Percentiles rank a stretch among this genome's conserved stretches.
Evolutionary conservation across 1,139 yeast genomes (phyloP).

Genomic region (Taphrina wiesneri): DNA sequence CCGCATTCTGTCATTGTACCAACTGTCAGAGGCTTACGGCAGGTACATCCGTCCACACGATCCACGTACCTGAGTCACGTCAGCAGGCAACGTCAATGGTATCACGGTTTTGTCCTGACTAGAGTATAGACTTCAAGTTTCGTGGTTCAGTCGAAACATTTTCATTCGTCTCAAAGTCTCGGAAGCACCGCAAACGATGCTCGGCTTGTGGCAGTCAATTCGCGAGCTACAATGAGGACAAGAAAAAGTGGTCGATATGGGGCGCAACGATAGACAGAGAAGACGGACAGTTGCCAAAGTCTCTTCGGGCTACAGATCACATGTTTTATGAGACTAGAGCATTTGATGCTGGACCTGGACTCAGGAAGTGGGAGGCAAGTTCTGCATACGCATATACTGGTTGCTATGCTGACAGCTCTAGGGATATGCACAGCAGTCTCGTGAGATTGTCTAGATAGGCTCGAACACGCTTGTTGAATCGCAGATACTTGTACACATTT

Average conservation of each 20-base stretch:
- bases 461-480: neutral
- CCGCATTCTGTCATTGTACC: conserved; percentile 28
- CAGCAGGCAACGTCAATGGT: neutral
- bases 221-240: conserved; percentile 20
- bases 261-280: conserved; percentile 12
- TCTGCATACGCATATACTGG: no score
- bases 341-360: conserved; percentile 5
- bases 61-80: conserved; percentile 19
- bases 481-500: neutral
- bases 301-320: conserved; percentile 10
- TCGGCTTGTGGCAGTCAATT: conserved; percentile 24
- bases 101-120: neutral
- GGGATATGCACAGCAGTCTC: neutral
- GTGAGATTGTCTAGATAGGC: neutral
- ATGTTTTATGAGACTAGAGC: conserved; percentile 21
- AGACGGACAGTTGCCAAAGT: conserved; percentile 5
- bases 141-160: conserved; percentile 7
- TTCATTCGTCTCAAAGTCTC: conserved; percentile 4
- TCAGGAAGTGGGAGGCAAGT: conserved; percentile 22
- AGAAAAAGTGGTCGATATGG: conserved; percentile 26
- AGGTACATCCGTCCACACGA: conserved; percentile 26
- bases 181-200: conserved; percentile 29
- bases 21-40: conserved; percentile 27
- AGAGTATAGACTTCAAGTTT: neutral
- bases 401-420: neutral